phyloP scores from a whole-genome alignment of 345 rosid genomes.

The Salix arbutifolia region DNA sequence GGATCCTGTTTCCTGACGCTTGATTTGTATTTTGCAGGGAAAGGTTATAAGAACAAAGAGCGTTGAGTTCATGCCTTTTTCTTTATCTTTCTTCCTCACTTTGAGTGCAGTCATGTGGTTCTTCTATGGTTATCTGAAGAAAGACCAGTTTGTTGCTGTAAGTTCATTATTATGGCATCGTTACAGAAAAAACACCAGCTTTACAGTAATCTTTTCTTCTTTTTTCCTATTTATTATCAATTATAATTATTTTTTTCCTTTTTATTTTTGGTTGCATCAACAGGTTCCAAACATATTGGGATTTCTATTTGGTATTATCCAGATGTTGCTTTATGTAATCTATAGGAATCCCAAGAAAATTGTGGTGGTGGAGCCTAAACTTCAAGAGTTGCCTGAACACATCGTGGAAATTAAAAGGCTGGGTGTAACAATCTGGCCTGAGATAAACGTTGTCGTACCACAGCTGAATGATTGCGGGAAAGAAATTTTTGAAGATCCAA shows the following conservation, averaged over 20 bases:
- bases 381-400: conserved; percentile 39
- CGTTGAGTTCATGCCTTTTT: conserved; percentile 78
- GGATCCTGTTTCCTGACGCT: background rate
- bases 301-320: conserved; percentile 61
- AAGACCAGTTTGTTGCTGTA: conserved; percentile 70
- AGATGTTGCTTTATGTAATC: conserved; percentile 69
- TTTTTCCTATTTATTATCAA: no score
- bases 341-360: conserved; percentile 48
- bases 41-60: conserved; percentile 80
- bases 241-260: no score
- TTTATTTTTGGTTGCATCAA: background rate
- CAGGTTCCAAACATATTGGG: conserved; percentile 86
- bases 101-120: conserved; percentile 88
- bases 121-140: conserved; percentile 63
- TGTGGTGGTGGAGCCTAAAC: conserved; percentile 34
- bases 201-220: no score
- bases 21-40: conserved; percentile 42
- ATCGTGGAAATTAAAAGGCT: conserved; percentile 16
- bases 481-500: background rate
- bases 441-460: background rate
- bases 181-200: no score
- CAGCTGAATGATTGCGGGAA: background rate
- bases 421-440: background rate
- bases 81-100: conserved; percentile 72
- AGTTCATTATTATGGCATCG: conserved; percentile 17